Conservation (phyloP, 148 eudicot species). For the Chenopodium quinoa region DNA sequence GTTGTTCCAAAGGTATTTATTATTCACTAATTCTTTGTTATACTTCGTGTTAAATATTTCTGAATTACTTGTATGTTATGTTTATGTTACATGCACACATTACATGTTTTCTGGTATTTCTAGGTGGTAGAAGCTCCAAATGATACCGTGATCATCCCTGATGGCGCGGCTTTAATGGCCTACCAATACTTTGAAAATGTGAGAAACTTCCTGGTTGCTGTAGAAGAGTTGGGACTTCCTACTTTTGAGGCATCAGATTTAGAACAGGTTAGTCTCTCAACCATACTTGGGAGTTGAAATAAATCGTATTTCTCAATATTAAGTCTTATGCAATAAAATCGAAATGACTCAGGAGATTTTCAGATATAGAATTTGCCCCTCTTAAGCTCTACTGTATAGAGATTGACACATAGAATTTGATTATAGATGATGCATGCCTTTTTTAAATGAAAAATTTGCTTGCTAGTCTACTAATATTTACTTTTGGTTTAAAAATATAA, state of each 20-base stretch:
- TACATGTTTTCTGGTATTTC: background rate
- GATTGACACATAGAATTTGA: too few relatives aligned
- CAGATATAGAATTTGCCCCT: background rate
- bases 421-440: too few relatives aligned
- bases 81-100: background rate
- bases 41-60: background rate
- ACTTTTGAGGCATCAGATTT: conserved; percentile 90
- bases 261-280: conserved; percentile 56
- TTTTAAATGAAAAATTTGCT: too few relatives aligned
- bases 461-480: background rate
- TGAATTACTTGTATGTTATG: background rate
- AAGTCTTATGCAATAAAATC: background rate
- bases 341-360: background rate
- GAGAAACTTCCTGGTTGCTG: conserved; percentile 67
- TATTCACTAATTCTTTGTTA: background rate
- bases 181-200: conserved; percentile 89
- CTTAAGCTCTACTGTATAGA: background rate
- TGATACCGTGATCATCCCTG: conserved; percentile 58
- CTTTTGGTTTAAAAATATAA: conserved; percentile 4
- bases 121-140: conserved; percentile 79
- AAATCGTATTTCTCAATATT: background rate
- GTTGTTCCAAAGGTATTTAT: conserved; percentile 62
- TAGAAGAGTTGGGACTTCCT: conserved; percentile 84
- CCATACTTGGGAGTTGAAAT: background rate
- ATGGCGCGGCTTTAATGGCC: conserved; percentile 85